Base-by-base conservation (phyloP, 495 filamentous ascomycete species). In the Podospora bellae-mahoneyi region DNA sequence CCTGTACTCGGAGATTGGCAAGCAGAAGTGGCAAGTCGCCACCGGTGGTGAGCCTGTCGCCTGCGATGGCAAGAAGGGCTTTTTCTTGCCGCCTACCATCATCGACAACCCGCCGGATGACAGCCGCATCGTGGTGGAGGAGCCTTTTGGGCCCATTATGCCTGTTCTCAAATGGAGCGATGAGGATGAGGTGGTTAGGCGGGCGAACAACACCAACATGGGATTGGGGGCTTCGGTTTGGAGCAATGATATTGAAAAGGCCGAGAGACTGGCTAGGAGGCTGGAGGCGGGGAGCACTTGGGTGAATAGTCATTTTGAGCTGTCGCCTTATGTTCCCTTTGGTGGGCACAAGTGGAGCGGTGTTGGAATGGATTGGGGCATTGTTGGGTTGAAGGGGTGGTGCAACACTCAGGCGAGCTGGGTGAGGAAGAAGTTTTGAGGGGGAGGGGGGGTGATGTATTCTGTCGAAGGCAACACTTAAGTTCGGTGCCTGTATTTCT, bases 261-360 rank as follows among this genome's bases (percentile, higher is more conserved):
- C 84, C 10, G 70, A 79, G 59, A 67, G 75, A 0, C 80, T 88
- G 26, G 86, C 84, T 0, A 64, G 74, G 7, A 77, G 75, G 64
- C 71, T 89, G 16, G 75, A 83, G 64, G 82, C 84, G 0, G 87
- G 86, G 0, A 84, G 69, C 28, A 84, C 88, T 28, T 89, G 83
- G 83, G 82, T 89, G 16, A 88, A 89, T 73, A 71, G 72, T 4
- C 79, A 81, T 55, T 79, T 80, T 55, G 72, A 76, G 7, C 19
- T 73, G 9, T 60, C 60, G 0, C 82, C 78, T 15, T 76, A 84
- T 68, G 80, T 79, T 4, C 78, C 82, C 5, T 87, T 87, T 71
- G 83, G 84, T 9, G 87, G 86, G 0, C 81, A 83, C 68, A 88
- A 88, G 79, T 76, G 83, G 69, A 84, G 80, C 61, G 87, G 87